These are phyloP conservation scores for Carex littledalei DNA, from an alignment of 176 grass and related monocot species.

Conservation along the genomic window DNA sequence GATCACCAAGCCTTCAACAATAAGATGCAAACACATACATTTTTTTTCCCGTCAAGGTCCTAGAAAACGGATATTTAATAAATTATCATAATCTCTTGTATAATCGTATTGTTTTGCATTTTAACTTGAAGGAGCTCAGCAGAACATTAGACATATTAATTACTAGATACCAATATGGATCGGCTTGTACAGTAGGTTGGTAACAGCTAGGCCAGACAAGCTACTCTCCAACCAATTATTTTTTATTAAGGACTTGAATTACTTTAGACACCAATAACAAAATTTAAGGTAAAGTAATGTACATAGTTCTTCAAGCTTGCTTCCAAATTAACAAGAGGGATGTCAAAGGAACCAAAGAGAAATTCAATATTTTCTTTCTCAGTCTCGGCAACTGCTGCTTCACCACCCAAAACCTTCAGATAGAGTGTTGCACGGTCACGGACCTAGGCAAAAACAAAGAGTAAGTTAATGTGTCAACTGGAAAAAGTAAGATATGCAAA, in stretches of 20 bases:
- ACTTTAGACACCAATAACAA: slow-evolving; percentile 6
- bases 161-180: slow-evolving; percentile 8
- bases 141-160: slow-evolving; percentile 16
- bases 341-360: slow-evolving; percentile 91
- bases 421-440: slow-evolving; percentile 93
- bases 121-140: background rate
- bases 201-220: background rate
- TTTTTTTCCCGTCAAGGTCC: background rate
- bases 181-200: background rate
- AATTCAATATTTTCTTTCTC: slow-evolving; percentile 82
- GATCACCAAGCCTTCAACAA: background rate
- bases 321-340: slow-evolving; percentile 91
- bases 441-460: slow-evolving; percentile 37
- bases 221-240: background rate
- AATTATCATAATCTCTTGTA: background rate
- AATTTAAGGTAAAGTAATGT: slow-evolving; percentile 15
- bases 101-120: background rate
- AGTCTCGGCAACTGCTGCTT: slow-evolving; percentile 58
- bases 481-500: slow-evolving; percentile 15
- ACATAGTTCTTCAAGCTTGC: slow-evolving; percentile 79
- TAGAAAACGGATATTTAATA: background rate
- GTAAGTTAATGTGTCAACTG: background rate
- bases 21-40: background rate
- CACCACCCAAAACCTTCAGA: slow-evolving; percentile 59
- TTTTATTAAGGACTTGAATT: background rate